These are phyloP conservation scores for peach (Prunus persica) DNA, from an alignment of 306 rosid genomes.

Conservation along the genomic window DNA sequence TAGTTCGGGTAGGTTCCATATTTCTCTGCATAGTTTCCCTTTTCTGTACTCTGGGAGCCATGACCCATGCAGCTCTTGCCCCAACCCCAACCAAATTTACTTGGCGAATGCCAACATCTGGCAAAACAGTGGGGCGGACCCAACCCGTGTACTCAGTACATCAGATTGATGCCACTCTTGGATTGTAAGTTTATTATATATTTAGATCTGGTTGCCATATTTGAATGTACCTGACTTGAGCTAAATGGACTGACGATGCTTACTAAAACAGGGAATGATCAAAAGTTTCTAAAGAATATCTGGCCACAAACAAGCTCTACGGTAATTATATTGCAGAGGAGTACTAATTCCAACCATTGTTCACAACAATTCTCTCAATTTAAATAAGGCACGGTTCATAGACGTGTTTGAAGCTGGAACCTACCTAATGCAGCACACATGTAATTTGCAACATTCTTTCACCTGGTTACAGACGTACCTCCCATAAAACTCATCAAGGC, in stretches of 20 bases:
- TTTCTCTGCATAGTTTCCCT: no score
- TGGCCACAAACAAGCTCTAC: not conserved
- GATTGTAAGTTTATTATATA: no score
- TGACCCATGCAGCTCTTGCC: no score
- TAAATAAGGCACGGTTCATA: slow-evolving; percentile 23
- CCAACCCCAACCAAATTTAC: no score
- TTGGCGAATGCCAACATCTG: no score
- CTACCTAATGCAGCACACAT: slow-evolving; percentile 34
- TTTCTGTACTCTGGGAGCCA: no score
- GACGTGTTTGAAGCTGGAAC: slow-evolving; percentile 32
- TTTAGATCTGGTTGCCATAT: not conserved
- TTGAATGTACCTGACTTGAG: not conserved
- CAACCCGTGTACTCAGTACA: not conserved
- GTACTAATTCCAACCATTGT: not conserved
- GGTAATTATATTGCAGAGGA: not conserved
- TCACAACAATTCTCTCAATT: slow-evolving; percentile 34
- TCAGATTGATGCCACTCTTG: no score
- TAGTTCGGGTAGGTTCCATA: no score
- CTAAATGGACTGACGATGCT: no score
- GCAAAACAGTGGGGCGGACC: not conserved
- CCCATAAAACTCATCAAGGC: slow-evolving; percentile 32
- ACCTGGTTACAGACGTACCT: slow-evolving; percentile 35
- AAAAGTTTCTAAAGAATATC: not conserved
- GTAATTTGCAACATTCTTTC: slow-evolving; percentile 32
- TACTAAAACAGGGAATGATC: no score